These are phyloP conservation scores for Trichosporon sp. DNA, from an alignment of 1,284 basidiomycete species.

Conservation along the genomic window DNA sequence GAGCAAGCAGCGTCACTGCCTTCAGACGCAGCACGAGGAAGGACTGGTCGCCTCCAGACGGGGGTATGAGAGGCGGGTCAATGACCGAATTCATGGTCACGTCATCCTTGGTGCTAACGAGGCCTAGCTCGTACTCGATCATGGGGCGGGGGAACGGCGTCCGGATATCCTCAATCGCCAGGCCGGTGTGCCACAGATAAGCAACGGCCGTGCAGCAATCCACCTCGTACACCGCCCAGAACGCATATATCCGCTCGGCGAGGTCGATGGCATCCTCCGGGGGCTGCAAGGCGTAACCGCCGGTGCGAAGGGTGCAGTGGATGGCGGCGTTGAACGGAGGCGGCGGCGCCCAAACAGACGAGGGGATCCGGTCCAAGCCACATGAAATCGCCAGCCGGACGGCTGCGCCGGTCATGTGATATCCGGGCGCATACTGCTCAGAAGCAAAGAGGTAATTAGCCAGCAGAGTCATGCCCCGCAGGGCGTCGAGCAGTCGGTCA, in stretches of 20 bases:
- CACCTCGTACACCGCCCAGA: slow-evolving; percentile 36
- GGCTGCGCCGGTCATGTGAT: slow-evolving; percentile 25
- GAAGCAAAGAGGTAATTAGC: slow-evolving; percentile 30
- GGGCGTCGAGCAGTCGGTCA: slow-evolving; percentile 34
- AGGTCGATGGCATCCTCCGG: slow-evolving; percentile 25
- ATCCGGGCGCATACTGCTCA: slow-evolving; percentile 31
- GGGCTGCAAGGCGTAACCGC: slow-evolving; percentile 21
- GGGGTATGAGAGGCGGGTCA: background rate
- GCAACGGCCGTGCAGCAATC: slow-evolving; percentile 34
- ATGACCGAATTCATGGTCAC: slow-evolving; percentile 20
- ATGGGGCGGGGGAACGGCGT: slow-evolving; percentile 35
- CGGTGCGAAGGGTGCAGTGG: slow-evolving; percentile 24
- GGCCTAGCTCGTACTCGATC: slow-evolving; percentile 26
- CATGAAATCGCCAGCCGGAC: slow-evolving; percentile 29
- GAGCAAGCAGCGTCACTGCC: slow-evolving; percentile 22
- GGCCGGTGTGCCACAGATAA: slow-evolving; percentile 32
- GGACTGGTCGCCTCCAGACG: slow-evolving; percentile 12
- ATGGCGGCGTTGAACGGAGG: slow-evolving; percentile 22
- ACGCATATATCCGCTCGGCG: slow-evolving; percentile 33
- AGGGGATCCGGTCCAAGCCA: slow-evolving; percentile 27
- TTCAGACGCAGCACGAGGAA: slow-evolving; percentile 28
- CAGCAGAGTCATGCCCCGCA: slow-evolving; percentile 31
- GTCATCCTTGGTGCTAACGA: slow-evolving; percentile 26
- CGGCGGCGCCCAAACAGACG: slow-evolving; percentile 19
- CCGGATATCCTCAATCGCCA: slow-evolving; percentile 28